Base-by-base conservation (phyloP, 139 green algal genomes). In the Choricystis sp. region DNA sequence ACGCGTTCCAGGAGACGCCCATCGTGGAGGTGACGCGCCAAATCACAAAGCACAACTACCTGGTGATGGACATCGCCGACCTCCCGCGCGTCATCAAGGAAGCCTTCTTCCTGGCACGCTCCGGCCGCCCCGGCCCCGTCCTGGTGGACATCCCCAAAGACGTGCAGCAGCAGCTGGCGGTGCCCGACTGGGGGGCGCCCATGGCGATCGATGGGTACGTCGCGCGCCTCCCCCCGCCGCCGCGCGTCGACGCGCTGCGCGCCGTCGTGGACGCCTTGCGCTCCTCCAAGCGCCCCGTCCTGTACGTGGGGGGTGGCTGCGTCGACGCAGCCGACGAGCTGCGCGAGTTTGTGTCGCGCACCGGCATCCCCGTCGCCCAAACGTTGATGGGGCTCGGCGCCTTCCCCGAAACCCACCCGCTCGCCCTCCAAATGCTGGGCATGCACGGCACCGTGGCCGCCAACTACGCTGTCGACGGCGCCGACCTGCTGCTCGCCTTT, bases 31-130 rank as follows among this genome's bases (percentile, higher is more conserved):
- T 99, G 9, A 96, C 93, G 3, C 81, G 94, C 49, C 86, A 92
- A 69, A 98, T 99, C 81, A 98, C 93, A 65, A 99, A 99, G 85
- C 94, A 99, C 87, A 99, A 99, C 81, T 99, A 94, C 79, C 81
- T 99, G 59, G 93, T 99, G 20, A 92, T 97, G 89, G 83, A 98
- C 70, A 80, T 96, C 26, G 81, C 88, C 14, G 94, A 99, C 77
- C 87, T 98, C 62, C 89, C 94, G 19, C 78, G 91, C 27, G 69
- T 98, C 24, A 76, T 98, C 14, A 92, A 94, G 74, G 92, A 98
- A 83, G 94, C 92, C 16, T 96, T 97, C 76, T 95, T 89, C 78
- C 80, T 97, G 19, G 92, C 92, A 0, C 74, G 81, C 57, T 91
- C 87, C 25, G 94, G 94, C 52, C 74, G 94, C 29, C 94, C 94